phyloP scores from a whole-genome alignment of 2,329 filamentous ascomycete species.

The Aureobasidium subglaciale region DNA sequence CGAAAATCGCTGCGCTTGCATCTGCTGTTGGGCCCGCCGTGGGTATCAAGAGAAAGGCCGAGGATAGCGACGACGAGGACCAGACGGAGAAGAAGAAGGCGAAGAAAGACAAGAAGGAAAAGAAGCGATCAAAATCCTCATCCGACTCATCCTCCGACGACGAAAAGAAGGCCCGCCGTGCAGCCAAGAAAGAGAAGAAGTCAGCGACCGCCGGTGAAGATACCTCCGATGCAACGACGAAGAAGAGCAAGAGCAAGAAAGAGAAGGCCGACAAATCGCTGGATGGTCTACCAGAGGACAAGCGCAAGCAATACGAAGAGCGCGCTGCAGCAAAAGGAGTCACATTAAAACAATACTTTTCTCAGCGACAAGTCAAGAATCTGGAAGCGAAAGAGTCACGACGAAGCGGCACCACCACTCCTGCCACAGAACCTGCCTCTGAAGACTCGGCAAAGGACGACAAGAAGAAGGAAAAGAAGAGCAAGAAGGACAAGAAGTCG shows the following conservation, averaged over 20 bases:
- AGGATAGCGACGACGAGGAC: slow-evolving; percentile 13
- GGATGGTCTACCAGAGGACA: slow-evolving; percentile 24
- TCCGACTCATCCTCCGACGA: slow-evolving; percentile 16
- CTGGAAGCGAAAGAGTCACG: slow-evolving; percentile 7
- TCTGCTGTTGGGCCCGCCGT: slow-evolving; percentile 2
- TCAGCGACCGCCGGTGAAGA: neutral
- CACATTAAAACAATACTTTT: slow-evolving; percentile 24
- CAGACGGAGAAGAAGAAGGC: slow-evolving; percentile 12
- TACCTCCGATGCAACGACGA: neutral
- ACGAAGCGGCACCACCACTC: slow-evolving; percentile 1
- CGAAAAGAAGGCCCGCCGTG: slow-evolving; percentile 17
- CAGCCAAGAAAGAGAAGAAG: slow-evolving; percentile 13
- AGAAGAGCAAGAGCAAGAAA: slow-evolving; percentile 12
- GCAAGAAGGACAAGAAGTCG: slow-evolving; percentile 16
- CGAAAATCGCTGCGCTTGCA: slow-evolving; percentile 14
- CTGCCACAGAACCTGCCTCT: neutral
- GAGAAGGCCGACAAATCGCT: slow-evolving; percentile 25
- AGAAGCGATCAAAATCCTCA: slow-evolving; percentile 9
- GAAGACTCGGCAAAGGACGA: slow-evolving; percentile 10
- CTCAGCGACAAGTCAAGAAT: slow-evolving; percentile 7
- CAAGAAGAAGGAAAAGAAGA: slow-evolving; percentile 17
- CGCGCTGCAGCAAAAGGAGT: slow-evolving; percentile 29
- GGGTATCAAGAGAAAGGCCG: slow-evolving; percentile 15
- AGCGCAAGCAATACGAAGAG: slow-evolving; percentile 25
- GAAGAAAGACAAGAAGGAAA: slow-evolving; percentile 20